Percentiles rank a stretch among this genome's conserved stretches.
Conservation (phyloP, 2,329 filamentous ascomycete genomes). For the Xylaria sp. region DNA sequence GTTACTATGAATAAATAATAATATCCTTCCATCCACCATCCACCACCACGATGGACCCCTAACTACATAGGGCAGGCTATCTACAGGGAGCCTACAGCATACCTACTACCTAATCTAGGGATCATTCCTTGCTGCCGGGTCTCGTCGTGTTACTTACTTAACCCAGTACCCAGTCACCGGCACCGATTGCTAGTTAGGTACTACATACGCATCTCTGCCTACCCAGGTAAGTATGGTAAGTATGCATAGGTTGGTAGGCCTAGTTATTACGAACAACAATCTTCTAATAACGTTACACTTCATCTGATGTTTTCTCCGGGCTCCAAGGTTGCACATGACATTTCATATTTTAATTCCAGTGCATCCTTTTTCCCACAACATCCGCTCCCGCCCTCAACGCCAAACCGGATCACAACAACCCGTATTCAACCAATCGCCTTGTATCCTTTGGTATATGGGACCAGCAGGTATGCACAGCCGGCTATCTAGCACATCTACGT, state of each 20-base stretch:
- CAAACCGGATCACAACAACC: neutral
- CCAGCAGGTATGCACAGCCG: no score
- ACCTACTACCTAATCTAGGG: no score
- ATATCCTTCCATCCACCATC: neutral
- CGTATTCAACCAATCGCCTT: conserved; percentile 14
- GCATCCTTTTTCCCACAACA: no score
- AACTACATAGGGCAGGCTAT: no score
- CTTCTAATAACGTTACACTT: conserved; percentile 13
- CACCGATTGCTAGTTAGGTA: neutral
- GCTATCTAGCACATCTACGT: no score
- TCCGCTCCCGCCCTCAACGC: neutral
- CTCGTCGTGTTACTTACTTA: neutral
- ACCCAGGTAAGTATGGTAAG: no score
- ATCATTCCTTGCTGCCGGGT: neutral
- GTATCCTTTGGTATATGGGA: neutral
- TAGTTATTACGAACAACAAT: neutral
- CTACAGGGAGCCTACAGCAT: no score
- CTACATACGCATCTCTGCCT: no score
- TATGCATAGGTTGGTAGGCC: neutral
- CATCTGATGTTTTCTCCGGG: conserved; percentile 17
- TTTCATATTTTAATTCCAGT: neutral
- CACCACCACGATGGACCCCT: conserved; percentile 3
- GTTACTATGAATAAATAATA: conserved; percentile 9
- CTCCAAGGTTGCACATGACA: conserved; percentile 12
- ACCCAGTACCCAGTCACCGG: neutral